Percentiles rank a stretch among this genome's conserved stretches.
Conservation (phyloP, 495 filamentous ascomycete species). For the Xylaria scruposa region DNA sequence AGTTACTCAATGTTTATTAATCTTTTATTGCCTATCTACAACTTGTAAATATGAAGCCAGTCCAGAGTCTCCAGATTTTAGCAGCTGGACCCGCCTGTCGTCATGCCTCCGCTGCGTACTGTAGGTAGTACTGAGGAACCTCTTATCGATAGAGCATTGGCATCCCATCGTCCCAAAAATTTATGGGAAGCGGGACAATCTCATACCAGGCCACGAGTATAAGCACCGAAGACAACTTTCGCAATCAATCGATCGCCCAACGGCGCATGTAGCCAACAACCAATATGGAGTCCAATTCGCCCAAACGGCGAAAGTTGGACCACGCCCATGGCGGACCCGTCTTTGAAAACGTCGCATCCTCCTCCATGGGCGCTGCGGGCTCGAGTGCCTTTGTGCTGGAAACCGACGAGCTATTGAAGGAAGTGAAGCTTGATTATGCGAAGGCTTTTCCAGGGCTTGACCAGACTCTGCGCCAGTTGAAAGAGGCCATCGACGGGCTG, state of each 20-base stretch:
- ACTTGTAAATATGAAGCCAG: no score
- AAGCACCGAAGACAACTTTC: background rate
- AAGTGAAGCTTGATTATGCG: slow-evolving; percentile 71
- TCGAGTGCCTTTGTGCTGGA: slow-evolving; percentile 83
- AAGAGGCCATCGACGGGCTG: slow-evolving; percentile 74
- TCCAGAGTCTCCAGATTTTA: no score
- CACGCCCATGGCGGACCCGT: slow-evolving; percentile 39
- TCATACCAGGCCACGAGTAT: background rate
- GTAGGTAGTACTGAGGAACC: background rate
- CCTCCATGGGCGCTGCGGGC: slow-evolving; percentile 44
- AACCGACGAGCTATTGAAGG: slow-evolving; percentile 79
- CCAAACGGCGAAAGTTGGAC: slow-evolving; percentile 59
- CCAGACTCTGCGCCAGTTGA: slow-evolving; percentile 72
- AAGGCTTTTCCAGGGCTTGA: slow-evolving; percentile 70
- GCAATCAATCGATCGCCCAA: background rate
- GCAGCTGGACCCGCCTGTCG: background rate
- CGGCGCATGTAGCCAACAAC: slow-evolving; percentile 3
- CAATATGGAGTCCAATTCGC: slow-evolving; percentile 49
- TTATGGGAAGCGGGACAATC: slow-evolving; percentile 29
- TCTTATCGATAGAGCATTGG: slow-evolving; percentile 19
- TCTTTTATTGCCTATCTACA: background rate
- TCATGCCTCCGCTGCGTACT: background rate
- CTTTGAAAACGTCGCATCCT: slow-evolving; percentile 37
- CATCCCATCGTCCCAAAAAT: slow-evolving; percentile 17
- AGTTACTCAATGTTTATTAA: background rate